Evolutionary conservation across 2,329 filamentous ascomycete genomes (phyloP).

Genomic region (Xylariaceae sp.): DNA sequence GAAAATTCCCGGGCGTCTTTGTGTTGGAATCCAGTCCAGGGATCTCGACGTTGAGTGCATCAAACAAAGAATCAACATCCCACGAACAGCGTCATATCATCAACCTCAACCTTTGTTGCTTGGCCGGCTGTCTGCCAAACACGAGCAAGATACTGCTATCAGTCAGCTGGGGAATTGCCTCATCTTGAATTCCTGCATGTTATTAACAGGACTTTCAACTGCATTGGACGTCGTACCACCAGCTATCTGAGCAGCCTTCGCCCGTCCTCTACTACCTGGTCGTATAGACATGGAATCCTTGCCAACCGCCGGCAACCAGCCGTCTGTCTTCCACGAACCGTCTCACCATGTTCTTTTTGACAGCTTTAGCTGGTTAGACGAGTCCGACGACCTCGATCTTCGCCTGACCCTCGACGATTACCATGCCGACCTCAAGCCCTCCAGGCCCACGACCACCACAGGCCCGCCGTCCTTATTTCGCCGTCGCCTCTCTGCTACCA

Average conservation of each 20-base stretch:
- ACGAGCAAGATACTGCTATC: slow-evolving; percentile 54
- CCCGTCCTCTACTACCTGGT: neutral
- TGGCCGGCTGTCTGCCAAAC: slow-evolving; percentile 46
- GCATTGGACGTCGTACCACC: slow-evolving; percentile 48
- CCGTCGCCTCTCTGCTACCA: slow-evolving; percentile 76
- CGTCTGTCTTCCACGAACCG: slow-evolving; percentile 37
- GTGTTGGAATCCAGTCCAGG: slow-evolving; percentile 16
- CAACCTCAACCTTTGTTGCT: slow-evolving; percentile 9
- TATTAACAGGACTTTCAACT: slow-evolving; percentile 59
- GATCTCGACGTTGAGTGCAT: slow-evolving; percentile 8
- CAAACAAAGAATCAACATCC: slow-evolving; percentile 2
- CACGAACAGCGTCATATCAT: neutral
- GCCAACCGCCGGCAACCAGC: slow-evolving; percentile 34
- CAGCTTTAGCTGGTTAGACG: slow-evolving; percentile 76
- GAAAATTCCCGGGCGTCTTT: slow-evolving; percentile 4
- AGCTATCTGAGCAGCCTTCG: slow-evolving; percentile 37
- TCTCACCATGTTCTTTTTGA: slow-evolving; percentile 66
- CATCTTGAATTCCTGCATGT: slow-evolving; percentile 45
- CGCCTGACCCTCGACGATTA: slow-evolving; percentile 74
- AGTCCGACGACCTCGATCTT: slow-evolving; percentile 73
- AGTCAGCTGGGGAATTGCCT: neutral
- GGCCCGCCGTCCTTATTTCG: slow-evolving; percentile 64
- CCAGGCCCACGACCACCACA: slow-evolving; percentile 53
- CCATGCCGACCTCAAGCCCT: slow-evolving; percentile 65
- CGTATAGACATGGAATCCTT: slow-evolving; percentile 40